Conservation (phyloP, 2,329 filamentous ascomycete genomes). For the Aspergillus neoniger region DNA sequence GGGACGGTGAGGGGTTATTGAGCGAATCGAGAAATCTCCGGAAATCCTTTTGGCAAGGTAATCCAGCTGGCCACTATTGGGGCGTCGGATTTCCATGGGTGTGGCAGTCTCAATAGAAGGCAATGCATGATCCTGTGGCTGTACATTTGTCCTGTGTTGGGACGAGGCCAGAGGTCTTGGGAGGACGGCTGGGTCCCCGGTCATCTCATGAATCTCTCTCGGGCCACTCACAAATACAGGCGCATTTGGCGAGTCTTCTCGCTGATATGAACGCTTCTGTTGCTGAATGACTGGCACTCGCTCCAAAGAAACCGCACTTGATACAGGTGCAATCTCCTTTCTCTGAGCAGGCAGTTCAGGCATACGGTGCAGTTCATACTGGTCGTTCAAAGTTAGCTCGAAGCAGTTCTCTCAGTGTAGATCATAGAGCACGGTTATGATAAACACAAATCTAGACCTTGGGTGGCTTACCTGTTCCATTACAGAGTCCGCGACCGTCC, state of each 20-base stretch:
- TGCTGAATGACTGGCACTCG: slow-evolving; percentile 21
- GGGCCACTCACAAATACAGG: slow-evolving; percentile 38
- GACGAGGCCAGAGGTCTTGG: slow-evolving; percentile 18
- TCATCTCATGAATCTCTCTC: slow-evolving; percentile 23
- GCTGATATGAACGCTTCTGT: slow-evolving; percentile 21
- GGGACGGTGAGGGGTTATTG: slow-evolving; percentile 31
- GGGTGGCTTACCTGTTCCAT: slow-evolving; percentile 24
- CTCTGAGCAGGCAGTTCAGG: slow-evolving; percentile 20
- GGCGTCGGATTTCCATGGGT: slow-evolving; percentile 25
- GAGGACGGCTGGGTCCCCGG: slow-evolving; percentile 20
- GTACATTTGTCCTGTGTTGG: slow-evolving; percentile 20
- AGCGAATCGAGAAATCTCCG: slow-evolving; percentile 27
- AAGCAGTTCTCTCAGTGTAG: background rate
- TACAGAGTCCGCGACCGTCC: slow-evolving; percentile 12
- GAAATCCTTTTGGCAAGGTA: slow-evolving; percentile 34
- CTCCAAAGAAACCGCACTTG: slow-evolving; percentile 26
- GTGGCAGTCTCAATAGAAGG: slow-evolving; percentile 40
- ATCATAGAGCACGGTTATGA: too few species aligned
- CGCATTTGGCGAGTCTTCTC: slow-evolving; percentile 23
- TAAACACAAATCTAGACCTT: background rate
- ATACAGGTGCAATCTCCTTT: slow-evolving; percentile 24
- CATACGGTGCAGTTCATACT: slow-evolving; percentile 23
- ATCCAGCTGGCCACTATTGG: slow-evolving; percentile 29
- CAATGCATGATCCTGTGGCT: slow-evolving; percentile 33
- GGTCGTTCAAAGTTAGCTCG: slow-evolving; percentile 31